Evolutionary conservation across 345 rosid genomes (phyloP), one percentile per base, ranked within the genome.

Genomic region (Carallia pectinifolia): DNA sequence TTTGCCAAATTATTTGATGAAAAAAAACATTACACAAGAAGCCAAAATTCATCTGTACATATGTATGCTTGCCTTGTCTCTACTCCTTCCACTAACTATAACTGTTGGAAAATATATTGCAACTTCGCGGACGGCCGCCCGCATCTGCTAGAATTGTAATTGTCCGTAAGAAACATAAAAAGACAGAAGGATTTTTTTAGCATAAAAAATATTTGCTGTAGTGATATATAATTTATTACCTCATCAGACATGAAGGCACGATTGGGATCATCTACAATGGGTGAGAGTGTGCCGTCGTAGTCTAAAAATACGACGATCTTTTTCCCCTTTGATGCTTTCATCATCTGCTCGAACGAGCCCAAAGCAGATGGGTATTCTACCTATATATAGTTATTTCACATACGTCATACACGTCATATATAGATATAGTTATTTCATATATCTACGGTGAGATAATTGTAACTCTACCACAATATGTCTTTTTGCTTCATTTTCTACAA

Each of bases 241-340:
- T 82, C 91, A 27, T 75, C 78, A 27, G 95, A 83, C 91, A 85
- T 84, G 75, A 84, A 73, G 30, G 90, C 95, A 6, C 62, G 70
- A 27, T 85, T 86, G 10, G 95, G 91, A 64, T 87, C 80, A 65
- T 84, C 83, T 31, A 87, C 91, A 37, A 89, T 89, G 7, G 88
- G 94, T 0, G 94, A 86, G 53, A 89, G 85, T 62, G 94, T 89
- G n/a, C 94, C 94, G 2, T 89, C 94, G 31, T 89, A 89, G 66
- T 89, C 91, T 67, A 89, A 64, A 71, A 89, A 87, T 59, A 89
- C 78, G 8, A 66, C 87, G 1, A 87, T 75, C 72, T 69, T 85
- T 73, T 81, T 87, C 55, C 84, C 84, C 36, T 77, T 81, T 5
- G 90, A 87, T 44, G 53, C 80, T 67, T 77, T 82, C 64, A 64